phyloP scores from a whole-genome alignment of 2,329 filamentous ascomycete genomes.

The Calonectria hongkongensis region DNA sequence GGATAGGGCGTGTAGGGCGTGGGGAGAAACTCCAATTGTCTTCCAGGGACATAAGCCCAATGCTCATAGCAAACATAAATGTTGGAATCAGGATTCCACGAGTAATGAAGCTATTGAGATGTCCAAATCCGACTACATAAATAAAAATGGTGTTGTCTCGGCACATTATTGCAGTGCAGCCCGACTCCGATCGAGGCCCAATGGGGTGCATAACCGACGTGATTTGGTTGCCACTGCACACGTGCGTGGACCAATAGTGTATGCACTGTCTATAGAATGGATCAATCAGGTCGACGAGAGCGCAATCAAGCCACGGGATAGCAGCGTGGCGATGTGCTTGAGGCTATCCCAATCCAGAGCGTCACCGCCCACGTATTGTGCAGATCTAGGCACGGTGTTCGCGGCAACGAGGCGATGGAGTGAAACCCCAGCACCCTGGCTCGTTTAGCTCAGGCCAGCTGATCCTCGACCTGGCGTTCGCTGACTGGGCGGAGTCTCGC shows the following conservation, averaged over 20 bases:
- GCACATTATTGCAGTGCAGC: not conserved
- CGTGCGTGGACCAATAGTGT: slow-evolving; percentile 19
- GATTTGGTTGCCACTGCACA: not conserved
- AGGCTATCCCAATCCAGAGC: slow-evolving; percentile 5
- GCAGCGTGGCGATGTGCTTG: slow-evolving; percentile 5
- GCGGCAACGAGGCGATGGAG: slow-evolving; percentile 4
- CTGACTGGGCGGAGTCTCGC: not conserved
- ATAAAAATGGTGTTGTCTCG: not conserved
- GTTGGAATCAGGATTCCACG: not conserved
- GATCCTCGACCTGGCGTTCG: slow-evolving; percentile 7
- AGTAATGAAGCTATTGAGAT: slow-evolving; percentile 10
- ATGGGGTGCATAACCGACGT: slow-evolving; percentile 13
- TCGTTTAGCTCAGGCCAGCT: not conserved
- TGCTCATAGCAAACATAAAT: not conserved
- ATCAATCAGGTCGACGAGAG: not conserved
- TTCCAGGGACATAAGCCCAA: not conserved
- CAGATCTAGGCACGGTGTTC: slow-evolving; percentile 1
- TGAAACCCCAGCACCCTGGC: not conserved
- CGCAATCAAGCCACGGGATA: not conserved
- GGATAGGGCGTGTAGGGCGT: not conserved
- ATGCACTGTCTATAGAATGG: not conserved
- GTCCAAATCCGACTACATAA: slow-evolving; percentile 1
- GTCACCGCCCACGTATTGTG: slow-evolving; percentile 1
- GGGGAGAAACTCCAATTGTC: not conserved
- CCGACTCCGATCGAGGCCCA: slow-evolving; percentile 5